Percentiles rank a stretch among this genome's conserved stretches.
These are phyloP conservation scores for Pseudocohnilembus persalinus DNA, from an alignment of 169 alveolate genomes.

Conservation along the genomic window DNA sequence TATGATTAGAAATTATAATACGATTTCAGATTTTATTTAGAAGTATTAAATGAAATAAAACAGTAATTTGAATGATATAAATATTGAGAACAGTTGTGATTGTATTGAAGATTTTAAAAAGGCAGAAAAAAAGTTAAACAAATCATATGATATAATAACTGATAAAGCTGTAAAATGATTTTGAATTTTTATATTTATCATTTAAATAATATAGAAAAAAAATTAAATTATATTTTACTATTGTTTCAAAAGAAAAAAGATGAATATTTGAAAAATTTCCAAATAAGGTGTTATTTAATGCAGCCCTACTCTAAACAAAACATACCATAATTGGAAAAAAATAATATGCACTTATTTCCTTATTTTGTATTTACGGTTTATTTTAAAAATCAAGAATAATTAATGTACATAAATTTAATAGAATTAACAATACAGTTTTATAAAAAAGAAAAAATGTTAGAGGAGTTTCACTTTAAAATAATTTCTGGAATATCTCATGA, in stretches of 20 bases:
- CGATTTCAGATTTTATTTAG: too few relatives aligned
- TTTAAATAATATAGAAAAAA: too few relatives aligned
- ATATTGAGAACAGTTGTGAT: too few relatives aligned
- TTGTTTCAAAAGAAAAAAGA: neutral
- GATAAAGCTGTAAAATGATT: too few relatives aligned
- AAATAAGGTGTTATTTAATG: neutral
- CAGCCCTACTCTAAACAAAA: neutral
- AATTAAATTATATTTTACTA: too few relatives aligned
- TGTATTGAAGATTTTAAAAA: neutral
- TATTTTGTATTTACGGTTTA: neutral
- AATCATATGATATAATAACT: neutral
- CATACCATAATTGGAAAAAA: neutral
- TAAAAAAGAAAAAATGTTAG: neutral
- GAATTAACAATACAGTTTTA: neutral
- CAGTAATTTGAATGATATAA: too few relatives aligned
- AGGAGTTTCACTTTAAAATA: neutral
- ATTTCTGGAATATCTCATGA: neutral
- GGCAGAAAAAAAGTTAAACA: neutral
- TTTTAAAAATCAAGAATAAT: too few relatives aligned
- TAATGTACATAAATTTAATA: too few relatives aligned
- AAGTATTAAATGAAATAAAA: too few relatives aligned
- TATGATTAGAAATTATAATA: too few relatives aligned
- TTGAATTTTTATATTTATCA: neutral
- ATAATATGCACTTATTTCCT: neutral
- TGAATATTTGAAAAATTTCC: neutral